Base-by-base conservation (phyloP, 23 red algal species). In the Pyropia haitanensis region DNA sequence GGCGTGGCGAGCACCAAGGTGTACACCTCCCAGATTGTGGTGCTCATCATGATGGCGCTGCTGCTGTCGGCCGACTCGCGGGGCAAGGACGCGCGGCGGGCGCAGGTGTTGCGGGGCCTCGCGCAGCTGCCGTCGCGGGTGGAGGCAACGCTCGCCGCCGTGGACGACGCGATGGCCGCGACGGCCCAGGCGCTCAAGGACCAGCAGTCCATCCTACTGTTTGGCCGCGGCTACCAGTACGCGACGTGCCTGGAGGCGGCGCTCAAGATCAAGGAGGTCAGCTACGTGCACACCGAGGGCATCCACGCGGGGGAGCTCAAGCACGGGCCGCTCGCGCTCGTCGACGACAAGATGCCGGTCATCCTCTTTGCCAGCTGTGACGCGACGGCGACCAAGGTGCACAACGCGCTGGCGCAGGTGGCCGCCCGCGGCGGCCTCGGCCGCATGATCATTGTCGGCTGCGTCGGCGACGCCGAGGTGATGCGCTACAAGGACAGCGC, bases 261-360 rank as follows among this genome's bases (percentile, higher is more conserved):
- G 14, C 79, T 97, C 26, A 97, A 97, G 68, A 90, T 97, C 60
- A 97, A 97, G 61, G 85, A 90, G 77, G 69, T 97, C 29, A 80
- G 78, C 52, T 97, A 97, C 51, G 77, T 91, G 66, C 93, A 97
- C 72, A 97, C 93, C 9, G 93, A 97, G 65, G 93, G 93, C 29
- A 97, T 97, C 51, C 84, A 97, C 56, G 85, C 93, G 7, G 93
- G 93, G 18, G 93, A 97, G 28, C 62, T 97, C 63, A 97, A 97
- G 58, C 93, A 97, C 66, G 93, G 93, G 14, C 93, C 93, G 3
- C 68, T 97, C 8, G 93, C 93, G 19, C 66, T 97, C 8, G 75
- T 97, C 5, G 93, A 97, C 73, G 80, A 97, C 51, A 77, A 97
- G 16, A 90, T 97, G 85, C 93, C 93, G 19, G 66, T 97, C 23